phyloP scores from a whole-genome alignment of 2,329 filamentous ascomycete genomes.

The Pezicula radicicola region DNA sequence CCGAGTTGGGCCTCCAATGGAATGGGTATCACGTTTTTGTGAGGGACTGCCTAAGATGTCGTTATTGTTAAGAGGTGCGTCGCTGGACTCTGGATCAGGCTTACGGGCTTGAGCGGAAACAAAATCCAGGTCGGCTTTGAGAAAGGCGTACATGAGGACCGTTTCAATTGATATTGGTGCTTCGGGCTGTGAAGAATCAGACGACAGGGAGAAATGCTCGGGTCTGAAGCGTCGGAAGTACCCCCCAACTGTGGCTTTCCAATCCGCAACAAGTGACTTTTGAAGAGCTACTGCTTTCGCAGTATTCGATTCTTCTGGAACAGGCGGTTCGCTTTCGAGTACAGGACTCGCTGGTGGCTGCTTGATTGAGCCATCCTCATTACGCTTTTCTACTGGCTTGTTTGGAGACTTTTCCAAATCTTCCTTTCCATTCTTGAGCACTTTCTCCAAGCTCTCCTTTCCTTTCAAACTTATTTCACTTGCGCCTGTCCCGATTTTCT shows the following conservation, averaged over 20 bases:
- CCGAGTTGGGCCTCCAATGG: slow-evolving; percentile 70
- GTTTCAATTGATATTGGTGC: slow-evolving; percentile 64
- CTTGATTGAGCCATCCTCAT: slow-evolving; percentile 29
- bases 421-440: slow-evolving; percentile 48
- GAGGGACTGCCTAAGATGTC: slow-evolving; percentile 72
- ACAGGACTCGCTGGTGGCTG: slow-evolving; percentile 33
- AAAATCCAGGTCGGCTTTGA: slow-evolving; percentile 93
- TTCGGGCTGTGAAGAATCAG: slow-evolving; percentile 22
- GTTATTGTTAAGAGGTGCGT: slow-evolving; percentile 78
- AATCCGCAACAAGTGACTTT: slow-evolving; percentile 67
- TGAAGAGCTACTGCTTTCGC: slow-evolving; percentile 67
- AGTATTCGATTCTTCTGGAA: slow-evolving; percentile 34
- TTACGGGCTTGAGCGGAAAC: slow-evolving; percentile 85
- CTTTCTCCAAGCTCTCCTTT: slow-evolving; percentile 36
- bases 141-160: slow-evolving; percentile 86
- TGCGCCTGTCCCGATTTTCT: slow-evolving; percentile 23
- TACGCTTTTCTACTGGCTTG: slow-evolving; percentile 3
- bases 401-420: slow-evolving; percentile 31
- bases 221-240: slow-evolving; percentile 93
- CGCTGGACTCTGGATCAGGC: slow-evolving; percentile 65
- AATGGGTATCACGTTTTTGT: slow-evolving; percentile 48
- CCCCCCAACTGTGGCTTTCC: slow-evolving; percentile 83
- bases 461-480: slow-evolving; percentile 26
- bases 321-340: slow-evolving; percentile 37
- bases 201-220: slow-evolving; percentile 60